Evolutionary conservation across 2,329 filamentous ascomycete species (phyloP), one percentile per base, ranked within the genome.

Genomic region (Cladosporium colombiae): DNA sequence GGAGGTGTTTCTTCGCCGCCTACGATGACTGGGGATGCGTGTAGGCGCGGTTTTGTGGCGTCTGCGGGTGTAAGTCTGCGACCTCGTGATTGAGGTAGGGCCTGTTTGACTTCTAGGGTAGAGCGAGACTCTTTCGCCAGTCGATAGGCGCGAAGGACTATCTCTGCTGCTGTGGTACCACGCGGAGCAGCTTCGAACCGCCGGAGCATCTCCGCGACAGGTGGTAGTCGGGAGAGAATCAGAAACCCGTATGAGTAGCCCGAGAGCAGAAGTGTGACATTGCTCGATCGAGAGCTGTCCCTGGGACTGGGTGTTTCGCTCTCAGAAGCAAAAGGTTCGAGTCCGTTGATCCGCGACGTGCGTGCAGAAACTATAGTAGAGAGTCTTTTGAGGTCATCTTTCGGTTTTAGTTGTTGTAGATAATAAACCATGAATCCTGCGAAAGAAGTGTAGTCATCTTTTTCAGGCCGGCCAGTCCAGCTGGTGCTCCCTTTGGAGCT

Each of bases 211-310:
- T 72, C 73, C 0, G 76, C 66, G 0, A 82, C 78, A 0, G 87
- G 82, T 0, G 92, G 91, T 0, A 96, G 83, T 65, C 89, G 87
- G 0, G 86, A 88, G 2, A 92, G 88, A 46, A 98, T 86, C 74
- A 97, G 85, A 5, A 92, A 91, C 52, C 95, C 95, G 76, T 97
- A 97, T 0, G 93, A 97, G 76, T 97, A 97, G 14, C 93, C 93
- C 1, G 86, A 89, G 7, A 95, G 81, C 5, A 97, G 71, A 0
- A 89, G 68, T 37, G 35, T 14, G 37, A 33, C 52, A 18, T 21
- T 21, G n/a, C n/a, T 40, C 6, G 33, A 46, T 10, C 23, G 21
- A 21, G 33, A 40, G 62, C 13, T 66, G 40, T 11, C 68, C 46
- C 23, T 18, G 18, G 46, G 60, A n/a, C 35, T 56, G 4, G 64